Evolutionary conservation across 2,329 filamentous ascomycete genomes (phyloP).

Genomic region (Exophiala lecanii-corni): DNA sequence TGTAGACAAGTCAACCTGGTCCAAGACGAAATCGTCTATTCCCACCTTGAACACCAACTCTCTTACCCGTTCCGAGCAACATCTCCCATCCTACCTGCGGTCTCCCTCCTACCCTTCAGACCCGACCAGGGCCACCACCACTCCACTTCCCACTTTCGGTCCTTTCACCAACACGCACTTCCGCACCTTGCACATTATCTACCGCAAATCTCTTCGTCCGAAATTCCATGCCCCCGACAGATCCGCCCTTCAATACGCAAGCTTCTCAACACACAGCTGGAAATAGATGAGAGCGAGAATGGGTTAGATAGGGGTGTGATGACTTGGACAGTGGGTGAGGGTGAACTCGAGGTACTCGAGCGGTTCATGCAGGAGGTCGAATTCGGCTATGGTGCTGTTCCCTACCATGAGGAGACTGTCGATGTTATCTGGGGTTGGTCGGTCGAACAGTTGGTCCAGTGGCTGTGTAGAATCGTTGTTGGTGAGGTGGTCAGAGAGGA

Average conservation of each 20-base stretch:
- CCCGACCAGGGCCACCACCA: conserved; percentile 9
- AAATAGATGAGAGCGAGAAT: conserved; percentile 48
- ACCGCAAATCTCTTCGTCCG: conserved; percentile 25
- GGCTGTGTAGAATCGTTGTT: conserved; percentile 44
- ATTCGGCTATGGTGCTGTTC: conserved; percentile 13
- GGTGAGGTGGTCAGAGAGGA: conserved; percentile 43
- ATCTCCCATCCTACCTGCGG: conserved; percentile 25
- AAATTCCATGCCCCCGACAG: conserved; percentile 21
- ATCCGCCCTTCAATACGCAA: conserved; percentile 18
- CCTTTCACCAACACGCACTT: conserved; percentile 27
- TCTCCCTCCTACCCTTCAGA: conserved; percentile 26
- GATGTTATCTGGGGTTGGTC: conserved; percentile 39
- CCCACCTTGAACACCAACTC: conserved; percentile 1
- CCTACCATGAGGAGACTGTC: conserved; percentile 14
- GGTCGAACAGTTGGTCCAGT: conserved; percentile 40
- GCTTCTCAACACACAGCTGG: conserved; percentile 52
- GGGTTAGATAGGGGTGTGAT: conserved; percentile 20
- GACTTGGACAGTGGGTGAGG: conserved; percentile 17
- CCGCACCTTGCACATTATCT: conserved; percentile 26
- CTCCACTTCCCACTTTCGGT: conserved; percentile 16
- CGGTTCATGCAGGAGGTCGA: conserved; percentile 29
- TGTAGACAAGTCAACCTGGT: conserved; percentile 3
- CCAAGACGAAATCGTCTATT: conserved; percentile 14
- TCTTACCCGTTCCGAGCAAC: background rate
- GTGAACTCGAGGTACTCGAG: conserved; percentile 25